Base-by-base conservation (phyloP, 169 alveolate genomes). In the Sarcocystis neurona region DNA sequence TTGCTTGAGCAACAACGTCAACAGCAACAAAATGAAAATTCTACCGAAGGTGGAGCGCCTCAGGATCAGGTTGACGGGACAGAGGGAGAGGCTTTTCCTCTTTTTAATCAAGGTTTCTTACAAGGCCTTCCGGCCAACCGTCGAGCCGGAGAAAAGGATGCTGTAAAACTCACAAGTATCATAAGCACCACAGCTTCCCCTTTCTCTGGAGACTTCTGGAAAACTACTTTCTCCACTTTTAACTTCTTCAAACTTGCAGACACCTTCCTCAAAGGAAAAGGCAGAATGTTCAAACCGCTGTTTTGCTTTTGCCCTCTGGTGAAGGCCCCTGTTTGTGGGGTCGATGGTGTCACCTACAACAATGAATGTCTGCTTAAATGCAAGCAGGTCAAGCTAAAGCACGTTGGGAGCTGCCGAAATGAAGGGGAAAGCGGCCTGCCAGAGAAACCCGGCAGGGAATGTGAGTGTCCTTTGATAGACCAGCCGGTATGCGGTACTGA, bases 401-500 rank as follows among this genome's bases (percentile, higher is more conserved):
- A 70, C 60, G 27, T 34, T 15, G 85, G 85, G 32, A 27, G 50
- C 34, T 85, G 85, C 50, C 77, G 44, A 18, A 44, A n/a, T 46
- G 6, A 37, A n/a, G 85, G 85, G 32, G 30, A 48, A n/a, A 70
- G 85, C 68, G 46, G 37, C 1, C 75, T 44, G 43, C n/a, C 75
- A 30, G 6, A 39, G n/a, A 44, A 2, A 20, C 43, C 37, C 6
- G 50, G 58, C 85, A 23, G 53, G 37, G 85, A 66, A 15, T 87
- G 91, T 75, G 63, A 1, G 68, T 87, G 91, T 66, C 79, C 91
- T 15, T 56, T 44, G 27, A 44, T 60, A 47, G 53, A 87, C 72
- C 48, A 82, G 37, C 91, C 84, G 23, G 91, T 78, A n/a, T 87
- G 91, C 80, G 91, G 84, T 74, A 77, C 86, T 0, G 84, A 78